Percentiles rank a stretch among this genome's conserved stretches.
These are phyloP conservation scores for Zymoseptoria passerinii DNA, from an alignment of 2,329 filamentous ascomycete species.

Conservation along the genomic window DNA sequence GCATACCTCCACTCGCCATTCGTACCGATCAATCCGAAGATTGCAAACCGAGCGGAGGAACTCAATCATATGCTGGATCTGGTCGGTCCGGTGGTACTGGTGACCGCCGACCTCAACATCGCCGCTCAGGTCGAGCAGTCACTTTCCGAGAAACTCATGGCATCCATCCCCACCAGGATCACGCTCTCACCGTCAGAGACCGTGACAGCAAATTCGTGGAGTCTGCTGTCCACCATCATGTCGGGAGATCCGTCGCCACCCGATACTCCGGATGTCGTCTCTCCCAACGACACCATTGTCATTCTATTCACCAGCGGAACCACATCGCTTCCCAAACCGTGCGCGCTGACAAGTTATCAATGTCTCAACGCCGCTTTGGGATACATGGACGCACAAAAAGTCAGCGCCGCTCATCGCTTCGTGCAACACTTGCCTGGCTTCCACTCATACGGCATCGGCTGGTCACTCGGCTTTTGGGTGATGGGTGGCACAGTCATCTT, in stretches of 20 bases:
- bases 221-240: slow-evolving; percentile 23
- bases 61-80: slow-evolving; percentile 27
- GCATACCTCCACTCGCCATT: slow-evolving; percentile 28
- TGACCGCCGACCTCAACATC: slow-evolving; percentile 21
- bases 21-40: slow-evolving; percentile 28
- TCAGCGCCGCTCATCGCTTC: slow-evolving; percentile 23
- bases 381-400: slow-evolving; percentile 22
- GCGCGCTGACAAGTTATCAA: slow-evolving; percentile 33
- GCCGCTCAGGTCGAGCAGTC: slow-evolving; percentile 24
- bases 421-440: slow-evolving; percentile 27
- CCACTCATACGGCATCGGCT: slow-evolving; percentile 27
- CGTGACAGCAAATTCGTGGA: slow-evolving; percentile 18
- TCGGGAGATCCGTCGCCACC: slow-evolving; percentile 26
- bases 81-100: slow-evolving; percentile 22
- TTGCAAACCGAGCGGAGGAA: slow-evolving; percentile 23
- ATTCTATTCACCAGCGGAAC: slow-evolving; percentile 46
- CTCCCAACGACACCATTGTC: slow-evolving; percentile 29
- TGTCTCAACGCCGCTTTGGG: slow-evolving; percentile 32
- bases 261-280: slow-evolving; percentile 24
- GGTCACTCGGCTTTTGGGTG: slow-evolving; percentile 25
- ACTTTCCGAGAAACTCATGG: slow-evolving; percentile 19
- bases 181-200: slow-evolving; percentile 16
- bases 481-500: slow-evolving; percentile 23
- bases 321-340: slow-evolving; percentile 42
- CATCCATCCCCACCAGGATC: slow-evolving; percentile 20